Percentiles rank a stretch among this genome's conserved stretches.
phyloP scores from a whole-genome alignment of 106 monocot species.

The Apostasia ramifera region DNA sequence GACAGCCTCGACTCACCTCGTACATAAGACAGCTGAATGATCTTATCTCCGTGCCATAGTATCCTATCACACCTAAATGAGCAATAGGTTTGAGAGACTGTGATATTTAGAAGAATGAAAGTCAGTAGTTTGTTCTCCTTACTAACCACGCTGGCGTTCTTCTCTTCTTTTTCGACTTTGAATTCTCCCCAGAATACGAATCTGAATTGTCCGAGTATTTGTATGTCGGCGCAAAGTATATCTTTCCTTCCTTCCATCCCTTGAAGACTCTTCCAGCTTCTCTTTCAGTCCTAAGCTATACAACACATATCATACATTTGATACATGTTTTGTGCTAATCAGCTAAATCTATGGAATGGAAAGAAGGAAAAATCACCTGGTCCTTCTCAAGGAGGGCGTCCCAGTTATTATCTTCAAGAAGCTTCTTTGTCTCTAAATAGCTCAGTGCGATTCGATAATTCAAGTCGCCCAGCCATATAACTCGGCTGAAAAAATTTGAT shows the following conservation, averaged over 20 bases:
- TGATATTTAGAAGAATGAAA: too few relatives aligned
- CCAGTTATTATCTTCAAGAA: conserved; percentile 43
- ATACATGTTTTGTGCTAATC: not conserved
- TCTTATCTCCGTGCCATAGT: conserved; percentile 7
- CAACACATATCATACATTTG: not conserved
- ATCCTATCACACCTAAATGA: conserved; percentile 8
- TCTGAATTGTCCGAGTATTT: conserved; percentile 15
- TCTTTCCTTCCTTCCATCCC: conserved; percentile 13
- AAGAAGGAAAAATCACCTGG: conserved; percentile 20
- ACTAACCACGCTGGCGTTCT: conserved; percentile 14
- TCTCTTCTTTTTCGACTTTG: not conserved
- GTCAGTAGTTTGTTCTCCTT: not conserved
- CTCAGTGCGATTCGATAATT: conserved; percentile 55
- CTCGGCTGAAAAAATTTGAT: conserved; percentile 21
- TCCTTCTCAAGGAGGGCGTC: conserved; percentile 56
- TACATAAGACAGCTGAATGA: not conserved
- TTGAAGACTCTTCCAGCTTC: conserved; percentile 12
- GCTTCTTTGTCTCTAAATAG: conserved; percentile 37
- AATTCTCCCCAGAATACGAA: conserved; percentile 8
- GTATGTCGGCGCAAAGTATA: conserved; percentile 13
- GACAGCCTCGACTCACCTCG: conserved; percentile 9
- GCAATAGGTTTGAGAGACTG: too few relatives aligned
- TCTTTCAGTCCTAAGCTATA: conserved; percentile 7
- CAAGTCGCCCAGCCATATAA: conserved; percentile 59
- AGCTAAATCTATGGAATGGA: not conserved